A percentile compares a stretch with the other conserved stretches of the same genome.
These are phyloP conservation scores for Yamadazyma siamensis DNA, from an alignment of 1,139 yeast genomes.

Conservation along the genomic window DNA sequence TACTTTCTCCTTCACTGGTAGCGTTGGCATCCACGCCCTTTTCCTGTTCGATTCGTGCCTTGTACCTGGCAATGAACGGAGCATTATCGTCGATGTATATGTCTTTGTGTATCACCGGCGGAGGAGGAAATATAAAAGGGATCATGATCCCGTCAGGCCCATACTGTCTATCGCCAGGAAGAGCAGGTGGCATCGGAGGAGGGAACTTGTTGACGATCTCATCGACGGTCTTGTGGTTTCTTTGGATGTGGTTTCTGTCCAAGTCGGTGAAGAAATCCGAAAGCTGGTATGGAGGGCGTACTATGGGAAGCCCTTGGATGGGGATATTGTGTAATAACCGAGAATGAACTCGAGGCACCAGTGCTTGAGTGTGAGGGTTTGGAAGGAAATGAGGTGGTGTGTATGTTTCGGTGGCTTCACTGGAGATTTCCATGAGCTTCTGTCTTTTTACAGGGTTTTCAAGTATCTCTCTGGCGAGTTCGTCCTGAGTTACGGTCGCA, in stretches of 20 bases:
- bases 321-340: constrained; percentile 25
- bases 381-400: neutral
- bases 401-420: constrained; percentile 1
- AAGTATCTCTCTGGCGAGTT: constrained; percentile 7
- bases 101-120: constrained; percentile 31
- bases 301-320: constrained; percentile 33
- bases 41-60: neutral
- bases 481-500: constrained; percentile 2
- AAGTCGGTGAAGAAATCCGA: constrained; percentile 38
- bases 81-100: constrained; percentile 11
- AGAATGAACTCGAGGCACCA: constrained; percentile 3
- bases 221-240: constrained; percentile 12
- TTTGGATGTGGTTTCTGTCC: constrained; percentile 13
- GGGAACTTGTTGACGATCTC: constrained; percentile 36
- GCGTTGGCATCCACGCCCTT: neutral
- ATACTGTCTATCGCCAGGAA: constrained; percentile 13
- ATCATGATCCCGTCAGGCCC: constrained; percentile 33
- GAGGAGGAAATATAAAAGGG: constrained; percentile 47
- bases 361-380: constrained; percentile 1
- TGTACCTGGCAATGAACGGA: constrained; percentile 3
- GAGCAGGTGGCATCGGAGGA: constrained; percentile 40
- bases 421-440: constrained; percentile 5
- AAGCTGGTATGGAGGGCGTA: constrained; percentile 27
- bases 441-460: constrained; percentile 11
- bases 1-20: no score